These are phyloP conservation scores for Sclerotinia subarctica DNA, from an alignment of 2,329 filamentous ascomycete species.

Conservation along the genomic window DNA sequence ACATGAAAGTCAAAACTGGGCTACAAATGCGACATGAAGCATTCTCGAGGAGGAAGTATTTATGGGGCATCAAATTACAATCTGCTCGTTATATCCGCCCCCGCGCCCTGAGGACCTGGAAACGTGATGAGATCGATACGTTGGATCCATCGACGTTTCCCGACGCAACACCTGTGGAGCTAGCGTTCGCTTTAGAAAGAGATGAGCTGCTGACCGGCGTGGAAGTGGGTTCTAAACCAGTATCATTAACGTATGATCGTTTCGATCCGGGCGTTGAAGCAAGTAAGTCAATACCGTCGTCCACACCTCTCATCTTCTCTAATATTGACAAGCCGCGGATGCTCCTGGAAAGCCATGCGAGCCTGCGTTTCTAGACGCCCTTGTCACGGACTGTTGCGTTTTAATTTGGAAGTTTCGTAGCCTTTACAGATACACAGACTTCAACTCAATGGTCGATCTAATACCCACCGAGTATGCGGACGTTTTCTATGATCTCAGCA, in stretches of 20 bases:
- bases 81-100: not conserved
- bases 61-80: not conserved
- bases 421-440: not conserved
- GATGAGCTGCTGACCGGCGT: not conserved
- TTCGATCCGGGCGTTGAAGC: not conserved
- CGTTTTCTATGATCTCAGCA: constrained; percentile 7
- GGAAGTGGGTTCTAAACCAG: not conserved
- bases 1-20: not conserved
- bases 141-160: not conserved
- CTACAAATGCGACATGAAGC: not conserved
- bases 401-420: not conserved
- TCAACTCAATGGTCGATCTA: not conserved
- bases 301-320: not conserved
- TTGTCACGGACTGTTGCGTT: not conserved
- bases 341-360: constrained; percentile 8
- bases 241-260: not conserved
- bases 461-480: not conserved
- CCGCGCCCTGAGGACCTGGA: not conserved
- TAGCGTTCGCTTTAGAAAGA: not conserved
- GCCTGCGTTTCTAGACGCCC: not conserved
- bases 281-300: not conserved
- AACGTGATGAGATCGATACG: not conserved
- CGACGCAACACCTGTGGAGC: not conserved
- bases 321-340: not conserved
- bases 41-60: not conserved